Evolutionary conservation across 805 yeast genomes (phyloP).

Genomic region (Aciculoconidium aculeatum): DNA sequence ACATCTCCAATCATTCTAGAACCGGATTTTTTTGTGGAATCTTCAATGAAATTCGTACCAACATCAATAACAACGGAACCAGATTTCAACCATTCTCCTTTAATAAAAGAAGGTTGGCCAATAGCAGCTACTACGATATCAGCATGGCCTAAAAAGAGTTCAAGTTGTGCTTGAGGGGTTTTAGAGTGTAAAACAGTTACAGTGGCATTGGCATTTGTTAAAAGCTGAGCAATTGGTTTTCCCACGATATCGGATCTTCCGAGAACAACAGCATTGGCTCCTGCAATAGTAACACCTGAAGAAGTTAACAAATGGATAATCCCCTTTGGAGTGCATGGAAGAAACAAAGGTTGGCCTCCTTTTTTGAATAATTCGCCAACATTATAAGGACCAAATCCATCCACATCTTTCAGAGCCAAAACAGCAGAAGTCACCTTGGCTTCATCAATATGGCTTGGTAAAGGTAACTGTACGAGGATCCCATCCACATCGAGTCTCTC

Average conservation of each 20-base stretch:
- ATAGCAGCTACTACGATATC: slow-evolving; percentile 77
- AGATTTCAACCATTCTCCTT: slow-evolving; percentile 68
- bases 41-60: slow-evolving; percentile 73
- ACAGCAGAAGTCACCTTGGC: slow-evolving; percentile 63
- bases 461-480: slow-evolving; percentile 68
- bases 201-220: slow-evolving; percentile 67
- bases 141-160: slow-evolving; percentile 47
- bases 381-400: slow-evolving; percentile 75
- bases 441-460: slow-evolving; percentile 68
- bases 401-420: slow-evolving; percentile 66
- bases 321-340: slow-evolving; percentile 85
- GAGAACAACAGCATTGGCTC: slow-evolving; percentile 74
- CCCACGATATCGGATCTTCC: slow-evolving; percentile 89
- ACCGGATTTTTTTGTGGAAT: slow-evolving; percentile 61
- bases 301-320: slow-evolving; percentile 58
- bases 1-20: slow-evolving; percentile 74
- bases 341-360: slow-evolving; percentile 63
- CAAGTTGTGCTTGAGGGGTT: slow-evolving; percentile 47
- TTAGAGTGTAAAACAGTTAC: slow-evolving; percentile 72
- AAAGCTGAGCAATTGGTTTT: slow-evolving; percentile 66
- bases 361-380: slow-evolving; percentile 73
- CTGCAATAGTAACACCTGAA: slow-evolving; percentile 50
- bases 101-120: slow-evolving; percentile 64
- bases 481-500: slow-evolving; percentile 60
- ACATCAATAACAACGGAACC: slow-evolving; percentile 75